Evolutionary conservation across 2,329 filamentous ascomycete genomes (phyloP).

Genomic region (Diplodia mutila): DNA sequence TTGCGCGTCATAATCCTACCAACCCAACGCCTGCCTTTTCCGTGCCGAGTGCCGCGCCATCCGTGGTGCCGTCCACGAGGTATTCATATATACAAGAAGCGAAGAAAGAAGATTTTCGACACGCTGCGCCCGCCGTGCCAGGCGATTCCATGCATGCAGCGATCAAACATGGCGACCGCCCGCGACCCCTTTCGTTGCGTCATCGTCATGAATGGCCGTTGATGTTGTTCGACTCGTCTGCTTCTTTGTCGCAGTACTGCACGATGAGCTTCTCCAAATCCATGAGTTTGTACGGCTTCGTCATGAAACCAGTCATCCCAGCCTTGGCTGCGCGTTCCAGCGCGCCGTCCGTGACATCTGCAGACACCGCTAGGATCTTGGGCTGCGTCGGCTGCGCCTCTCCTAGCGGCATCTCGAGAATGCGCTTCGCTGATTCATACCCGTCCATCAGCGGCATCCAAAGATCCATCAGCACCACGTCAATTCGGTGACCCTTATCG

Average conservation of each 20-base stretch:
- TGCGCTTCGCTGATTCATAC: slow-evolving; percentile 68
- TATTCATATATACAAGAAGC: slow-evolving; percentile 14
- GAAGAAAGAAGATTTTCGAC: background rate
- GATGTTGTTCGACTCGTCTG: slow-evolving; percentile 12
- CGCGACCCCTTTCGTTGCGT: background rate
- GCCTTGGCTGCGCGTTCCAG: slow-evolving; percentile 62
- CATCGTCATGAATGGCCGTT: slow-evolving; percentile 7
- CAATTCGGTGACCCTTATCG: slow-evolving; percentile 48
- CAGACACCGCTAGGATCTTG: slow-evolving; percentile 65
- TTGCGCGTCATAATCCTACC: background rate
- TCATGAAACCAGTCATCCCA: slow-evolving; percentile 71
- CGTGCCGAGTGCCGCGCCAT: slow-evolving; percentile 20
- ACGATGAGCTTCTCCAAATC: slow-evolving; percentile 65
- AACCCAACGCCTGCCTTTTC: slow-evolving; percentile 14
- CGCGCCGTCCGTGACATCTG: slow-evolving; percentile 68
- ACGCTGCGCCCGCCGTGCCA: slow-evolving; percentile 4
- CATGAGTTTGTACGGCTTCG: slow-evolving; percentile 67
- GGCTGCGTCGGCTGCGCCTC: slow-evolving; percentile 42
- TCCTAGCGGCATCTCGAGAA: slow-evolving; percentile 56
- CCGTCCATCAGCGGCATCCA: slow-evolving; percentile 79
- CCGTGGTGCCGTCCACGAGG: slow-evolving; percentile 7
- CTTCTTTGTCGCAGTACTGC: slow-evolving; percentile 46
- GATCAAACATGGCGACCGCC: background rate
- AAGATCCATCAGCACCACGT: slow-evolving; percentile 73
- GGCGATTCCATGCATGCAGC: background rate